Percentiles rank a stretch among this genome's conserved stretches.
phyloP scores from a whole-genome alignment of 2,329 filamentous ascomycete species.

The Fusarium heterosporum region DNA sequence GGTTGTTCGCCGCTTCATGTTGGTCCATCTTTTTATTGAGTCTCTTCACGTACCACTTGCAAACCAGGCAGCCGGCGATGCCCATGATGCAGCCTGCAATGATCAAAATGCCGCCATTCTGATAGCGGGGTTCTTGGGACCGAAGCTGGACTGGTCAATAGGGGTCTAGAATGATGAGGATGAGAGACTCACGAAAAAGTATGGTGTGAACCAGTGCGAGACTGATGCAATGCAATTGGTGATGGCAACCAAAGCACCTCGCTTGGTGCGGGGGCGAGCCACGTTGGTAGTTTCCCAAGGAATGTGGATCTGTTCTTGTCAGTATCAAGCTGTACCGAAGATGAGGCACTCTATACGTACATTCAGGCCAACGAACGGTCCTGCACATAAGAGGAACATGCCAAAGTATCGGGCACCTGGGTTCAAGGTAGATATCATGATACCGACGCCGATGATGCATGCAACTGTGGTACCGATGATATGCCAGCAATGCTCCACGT shows the following conservation, averaged over 20 bases:
- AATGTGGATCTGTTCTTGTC: not conserved
- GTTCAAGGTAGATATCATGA: not conserved
- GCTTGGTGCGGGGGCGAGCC: conserved; percentile 1
- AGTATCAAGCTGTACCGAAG: not conserved
- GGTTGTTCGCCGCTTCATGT: not conserved
- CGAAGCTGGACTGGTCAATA: not conserved
- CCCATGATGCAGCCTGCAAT: conserved; percentile 6
- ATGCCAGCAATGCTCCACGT: conserved; percentile 2
- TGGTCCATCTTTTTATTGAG: conserved; percentile 3
- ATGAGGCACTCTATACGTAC: not conserved
- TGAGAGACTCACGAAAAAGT: not conserved
- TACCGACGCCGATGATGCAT: not conserved
- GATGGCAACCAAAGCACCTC: not conserved
- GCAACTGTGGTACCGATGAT: not conserved
- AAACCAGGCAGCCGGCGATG: not conserved
- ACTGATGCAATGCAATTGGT: conserved; percentile 4
- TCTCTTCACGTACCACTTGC: conserved; percentile 2
- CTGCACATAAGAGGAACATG: not conserved
- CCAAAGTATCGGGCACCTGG: conserved; percentile 1
- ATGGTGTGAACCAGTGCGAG: conserved; percentile 1
- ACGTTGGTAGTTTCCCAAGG: conserved; percentile 6
- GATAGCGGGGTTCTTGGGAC: not conserved
- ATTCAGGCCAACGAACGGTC: not conserved
- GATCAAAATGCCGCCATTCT: conserved; percentile 3
- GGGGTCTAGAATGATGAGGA: rapidly evolving